Conservation (phyloP, 2,329 filamentous ascomycete species). For the Fusarium chaquense region DNA sequence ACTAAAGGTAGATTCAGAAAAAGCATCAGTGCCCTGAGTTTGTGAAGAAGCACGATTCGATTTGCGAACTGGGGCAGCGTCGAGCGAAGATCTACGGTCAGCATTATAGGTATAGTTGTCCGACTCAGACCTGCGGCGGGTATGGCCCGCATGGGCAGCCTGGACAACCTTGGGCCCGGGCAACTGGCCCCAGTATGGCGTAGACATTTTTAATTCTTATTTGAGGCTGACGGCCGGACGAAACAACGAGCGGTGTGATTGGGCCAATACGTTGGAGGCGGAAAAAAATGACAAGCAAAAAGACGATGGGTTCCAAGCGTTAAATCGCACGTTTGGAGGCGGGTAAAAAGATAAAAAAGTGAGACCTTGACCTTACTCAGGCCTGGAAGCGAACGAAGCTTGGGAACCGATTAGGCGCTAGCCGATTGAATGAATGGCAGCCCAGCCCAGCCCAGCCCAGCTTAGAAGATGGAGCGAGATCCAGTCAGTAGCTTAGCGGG, state of each 20-base stretch:
- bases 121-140: slow-evolving; percentile 54
- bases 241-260: slow-evolving; percentile 44
- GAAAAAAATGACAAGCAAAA: slow-evolving; percentile 18
- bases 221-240: slow-evolving; percentile 44
- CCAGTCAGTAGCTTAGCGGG: slow-evolving; percentile 30
- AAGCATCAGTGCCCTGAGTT: slow-evolving; percentile 66
- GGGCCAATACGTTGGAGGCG: slow-evolving; percentile 35
- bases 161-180: slow-evolving; percentile 60
- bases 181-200: slow-evolving; percentile 70
- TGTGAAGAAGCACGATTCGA: slow-evolving; percentile 67
- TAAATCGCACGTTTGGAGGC: slow-evolving; percentile 40
- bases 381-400: slow-evolving; percentile 32
- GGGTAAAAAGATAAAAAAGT: slow-evolving; percentile 34
- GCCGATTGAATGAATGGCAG: slow-evolving; percentile 30
- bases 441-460: slow-evolving; percentile 2
- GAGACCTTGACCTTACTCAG: slow-evolving; percentile 4
- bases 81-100: slow-evolving; percentile 51
- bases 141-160: slow-evolving; percentile 34
- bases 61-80: slow-evolving; percentile 57
- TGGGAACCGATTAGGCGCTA: slow-evolving; percentile 38
- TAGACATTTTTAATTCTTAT: slow-evolving; percentile 53
- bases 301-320: slow-evolving; percentile 28
- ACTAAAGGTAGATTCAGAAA: slow-evolving; percentile 69
- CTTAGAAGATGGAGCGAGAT: slow-evolving; percentile 2
- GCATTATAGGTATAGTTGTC: slow-evolving; percentile 49